Conservation (phyloP, 495 filamentous ascomycete species). For the Daldinia vernicosa region DNA sequence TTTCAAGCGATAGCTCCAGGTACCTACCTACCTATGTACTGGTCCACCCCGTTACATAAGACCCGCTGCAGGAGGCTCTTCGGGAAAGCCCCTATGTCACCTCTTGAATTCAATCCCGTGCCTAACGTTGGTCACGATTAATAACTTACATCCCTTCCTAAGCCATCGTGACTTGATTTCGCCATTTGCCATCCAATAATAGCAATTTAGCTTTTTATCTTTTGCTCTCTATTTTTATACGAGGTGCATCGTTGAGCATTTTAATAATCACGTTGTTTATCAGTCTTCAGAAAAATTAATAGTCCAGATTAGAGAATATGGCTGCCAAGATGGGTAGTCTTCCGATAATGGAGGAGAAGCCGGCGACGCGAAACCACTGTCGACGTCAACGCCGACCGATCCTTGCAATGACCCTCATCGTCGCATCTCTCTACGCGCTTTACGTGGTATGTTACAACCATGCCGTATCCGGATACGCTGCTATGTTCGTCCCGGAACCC, state of each 20-base stretch:
- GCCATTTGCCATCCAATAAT: conserved; percentile 1
- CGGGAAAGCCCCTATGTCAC: conserved; percentile 23
- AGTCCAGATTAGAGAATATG: conserved; percentile 25
- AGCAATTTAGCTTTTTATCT: conserved; percentile 5
- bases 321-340: conserved; percentile 42
- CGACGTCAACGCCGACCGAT: conserved; percentile 45
- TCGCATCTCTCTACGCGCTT: conserved; percentile 36
- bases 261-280: not conserved
- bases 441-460: conserved; percentile 23
- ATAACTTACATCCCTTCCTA: conserved; percentile 15
- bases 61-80: conserved; percentile 33
- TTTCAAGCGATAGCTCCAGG: conserved; percentile 10
- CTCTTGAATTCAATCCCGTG: conserved; percentile 16
- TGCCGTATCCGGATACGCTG: conserved; percentile 30
- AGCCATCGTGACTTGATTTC: conserved; percentile 7
- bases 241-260: conserved; percentile 11
- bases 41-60: conserved; percentile 24
- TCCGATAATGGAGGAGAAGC: conserved; percentile 49
- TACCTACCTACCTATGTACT: conserved; percentile 1
- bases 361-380: conserved; percentile 36
- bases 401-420: conserved; percentile 39
- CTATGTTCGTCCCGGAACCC: conserved; percentile 18
- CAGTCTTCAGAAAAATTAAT: conserved; percentile 3
- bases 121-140: conserved; percentile 20
- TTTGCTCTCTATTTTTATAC: not conserved